Base-by-base conservation (phyloP, 331 rosid genomes). In the Cydonia oblonga region DNA sequence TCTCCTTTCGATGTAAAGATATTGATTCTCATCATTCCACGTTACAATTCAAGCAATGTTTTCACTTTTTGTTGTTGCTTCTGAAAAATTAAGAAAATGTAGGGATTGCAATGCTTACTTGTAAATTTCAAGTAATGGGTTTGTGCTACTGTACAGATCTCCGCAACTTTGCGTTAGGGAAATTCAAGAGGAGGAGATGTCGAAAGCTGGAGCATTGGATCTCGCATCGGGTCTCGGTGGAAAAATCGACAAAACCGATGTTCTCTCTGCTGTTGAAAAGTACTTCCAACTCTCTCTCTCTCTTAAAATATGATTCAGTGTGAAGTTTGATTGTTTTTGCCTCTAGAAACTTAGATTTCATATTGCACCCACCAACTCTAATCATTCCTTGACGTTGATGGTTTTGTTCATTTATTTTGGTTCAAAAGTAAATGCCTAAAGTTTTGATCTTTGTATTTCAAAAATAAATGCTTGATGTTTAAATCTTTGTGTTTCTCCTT, bases 171-270 rank as follows among this genome's bases (percentile, higher is more conserved):
- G 66, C 9, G 3, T 28, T 60, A 15, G 66, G 66, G 66, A 60
- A 60, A 60, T 18, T 25, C 22, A 60, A 60, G 52, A 70, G 72
- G 72, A 44, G 51, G 75, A 56, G 16, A 69, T 65, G 82, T 75
- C 84, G 82, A 80, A 84, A 68, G 79, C 84, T 68, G 89, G 86
- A 64, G 85, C 84, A 16, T 75, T 91, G 82, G 97, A 91, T 87
- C 91, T 89, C 79, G 90, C 93, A 66, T 84, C 91, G 4, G 95
- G 90, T 51, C 76, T 89, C 38, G 96, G 96, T 40, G 97, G 93
- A 61, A 87, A 87, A 84, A 76, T 91, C 14, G 89, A 86, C 28
- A 91, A 84, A 73, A 53, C 8, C 22, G 78, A 89, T 19, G 89
- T 91, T 52, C 85, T 86, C 66, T 86, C 90, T 4, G 90, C 90